phyloP scores from a whole-genome alignment of 305 asterid species.

The Rubia balearica region DNA sequence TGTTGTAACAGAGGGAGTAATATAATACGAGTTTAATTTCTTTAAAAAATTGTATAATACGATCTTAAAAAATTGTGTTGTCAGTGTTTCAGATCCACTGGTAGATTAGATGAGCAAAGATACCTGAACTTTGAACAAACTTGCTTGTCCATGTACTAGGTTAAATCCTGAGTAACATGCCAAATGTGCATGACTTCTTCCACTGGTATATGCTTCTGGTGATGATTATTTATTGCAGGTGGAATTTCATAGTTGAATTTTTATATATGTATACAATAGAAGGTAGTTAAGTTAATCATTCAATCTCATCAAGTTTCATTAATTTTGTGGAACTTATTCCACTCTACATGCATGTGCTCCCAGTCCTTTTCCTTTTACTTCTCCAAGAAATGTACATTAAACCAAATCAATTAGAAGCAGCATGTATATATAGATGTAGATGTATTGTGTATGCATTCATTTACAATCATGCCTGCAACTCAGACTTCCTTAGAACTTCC shows the following conservation, averaged over 20 bases:
- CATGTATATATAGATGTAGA: neutral
- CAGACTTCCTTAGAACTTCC: slow-evolving; percentile 46
- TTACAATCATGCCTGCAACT: slow-evolving; percentile 30
- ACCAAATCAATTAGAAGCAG: neutral
- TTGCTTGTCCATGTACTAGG: neutral
- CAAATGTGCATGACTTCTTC: slow-evolving; percentile 3
- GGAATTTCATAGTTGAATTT: neutral
- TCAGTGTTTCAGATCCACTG: slow-evolving; percentile 1
- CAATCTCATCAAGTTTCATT: slow-evolving; percentile 1
- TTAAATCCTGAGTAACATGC: slow-evolving; percentile 1
- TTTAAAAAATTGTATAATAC: neutral
- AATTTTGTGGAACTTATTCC: neutral
- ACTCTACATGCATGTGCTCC: slow-evolving; percentile 6
- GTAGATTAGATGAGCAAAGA: neutral
- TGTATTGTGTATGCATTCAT: slow-evolving; percentile 7
- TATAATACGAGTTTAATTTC: neutral
- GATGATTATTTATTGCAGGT: neutral
- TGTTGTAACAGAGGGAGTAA: neutral
- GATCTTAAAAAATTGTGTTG: neutral
- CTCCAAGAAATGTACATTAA: neutral
- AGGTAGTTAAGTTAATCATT: neutral
- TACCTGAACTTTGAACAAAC: neutral
- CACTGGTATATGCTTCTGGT: neutral
- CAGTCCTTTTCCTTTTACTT: neutral
- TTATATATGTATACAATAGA: slow-evolving; percentile 1